Base-by-base conservation (phyloP, 768 basidiomycete genomes). In the Lentinula detonsa region DNA sequence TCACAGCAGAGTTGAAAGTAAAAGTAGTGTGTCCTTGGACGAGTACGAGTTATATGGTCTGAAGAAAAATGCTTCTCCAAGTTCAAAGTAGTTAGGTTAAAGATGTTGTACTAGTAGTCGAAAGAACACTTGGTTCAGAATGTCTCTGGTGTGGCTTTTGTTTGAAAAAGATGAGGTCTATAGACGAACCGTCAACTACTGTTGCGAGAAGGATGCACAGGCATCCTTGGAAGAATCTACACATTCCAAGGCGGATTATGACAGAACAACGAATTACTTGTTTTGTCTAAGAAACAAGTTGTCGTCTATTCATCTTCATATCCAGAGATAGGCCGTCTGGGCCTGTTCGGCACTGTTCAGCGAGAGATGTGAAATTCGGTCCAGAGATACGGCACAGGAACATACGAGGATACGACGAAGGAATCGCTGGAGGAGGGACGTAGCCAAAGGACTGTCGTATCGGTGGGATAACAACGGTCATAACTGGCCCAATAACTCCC, bases 351-450 rank as follows among this genome's bases (percentile, higher is more conserved):
- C 35, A 91, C 89, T 91, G 62, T 40, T 33, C 35, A 31, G 15
- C 53, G 43, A 39, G 35, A 31, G 18, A 35, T 9, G 21, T 18
- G n/a, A 10, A 34, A 16, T 28, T 56, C 13, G 55, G 48, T 21
- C 21, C 64, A 46, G 54, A 34, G n/a, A 52, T 52, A 59, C 18
- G 13, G 45, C 40, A 13, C 49, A 48, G 57, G 23, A 11, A 77
- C 92, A 67, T 68, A 94, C 93, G 65, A 59, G 93, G 93, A 71
- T 90, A 96, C 34, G 90, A 82, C 13, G 84, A 82, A 4, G 93
- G 93, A 48, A 88, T 76, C 53, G 80, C 78, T 68, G 91, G 87
- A 43, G 89, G 76, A 3, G 83, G 81, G 65, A 79, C 80, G 65
- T 86, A 92, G 18, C 93, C 93, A 67, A 90, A 73, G n/a, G 77